Base-by-base conservation (phyloP, 2,329 filamentous ascomycete species). In the Aspergillaceae sp. region DNA sequence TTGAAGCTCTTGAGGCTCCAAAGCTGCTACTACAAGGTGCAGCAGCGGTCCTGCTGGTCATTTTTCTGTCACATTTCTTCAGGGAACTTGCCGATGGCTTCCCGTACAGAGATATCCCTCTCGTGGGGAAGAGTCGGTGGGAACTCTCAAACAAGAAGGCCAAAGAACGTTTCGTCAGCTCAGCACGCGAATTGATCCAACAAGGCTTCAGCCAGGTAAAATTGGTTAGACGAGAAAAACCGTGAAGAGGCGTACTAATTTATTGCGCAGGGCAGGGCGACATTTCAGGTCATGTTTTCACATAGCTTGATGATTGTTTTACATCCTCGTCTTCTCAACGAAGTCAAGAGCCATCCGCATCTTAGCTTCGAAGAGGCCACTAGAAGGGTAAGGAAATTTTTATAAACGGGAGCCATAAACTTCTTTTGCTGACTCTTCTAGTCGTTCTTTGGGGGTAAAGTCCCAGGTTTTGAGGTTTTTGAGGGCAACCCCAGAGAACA, bases 141-240 rank as follows among this genome's bases (percentile, higher is more conserved):
- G 54, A 59, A n/a, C n/a, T 61, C n/a, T 55, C 56, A 26, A 64
- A 64, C 45, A 56, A 51, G 33, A 59, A 61, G 28, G 60, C 62
- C 41, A 58, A 57, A 41, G 29, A 54, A n/a, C 54, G 51, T 26
- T 64, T 62, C 36, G 46, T 54, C 7, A 43, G 41, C 7, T 56
- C 57, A 5, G 55, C 53, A 19, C 57, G 58, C 11, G 50, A 50
- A 5, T 40, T 63, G 29, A 52, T 63, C 7, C 35, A 46, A 1
- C 56, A 64, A 36, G 59, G 59, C 1, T 63, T 64, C 46, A 47
- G 52, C 29, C 55, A 61, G 52, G 61, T 63, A 49, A 7, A 48
- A 33, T 3, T 38, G 4, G 5, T 26, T 19, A 7, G 11, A 19
- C 6, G 19, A 28, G 26, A 26, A 2, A 38, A 27, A 28, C 19